Conservation (phyloP, 2,329 filamentous ascomycete species). For the Cladosporium oxysporum region DNA sequence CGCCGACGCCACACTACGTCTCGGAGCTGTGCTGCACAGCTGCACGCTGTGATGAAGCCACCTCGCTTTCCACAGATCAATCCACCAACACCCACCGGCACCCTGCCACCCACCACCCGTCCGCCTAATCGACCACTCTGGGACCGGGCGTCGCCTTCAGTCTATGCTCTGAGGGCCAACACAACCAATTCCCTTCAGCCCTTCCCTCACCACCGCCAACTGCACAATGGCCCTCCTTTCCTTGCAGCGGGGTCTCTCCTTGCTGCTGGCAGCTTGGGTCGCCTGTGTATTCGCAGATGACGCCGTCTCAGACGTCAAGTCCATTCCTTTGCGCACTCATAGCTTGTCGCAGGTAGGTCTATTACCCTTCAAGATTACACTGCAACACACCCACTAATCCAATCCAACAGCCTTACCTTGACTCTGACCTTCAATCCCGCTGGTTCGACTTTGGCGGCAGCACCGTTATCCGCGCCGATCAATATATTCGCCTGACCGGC, state of each 20-base stretch:
- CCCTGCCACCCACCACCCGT: slow-evolving; percentile 6
- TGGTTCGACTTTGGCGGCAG: slow-evolving; percentile 99
- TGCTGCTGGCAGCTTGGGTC: slow-evolving; percentile 38
- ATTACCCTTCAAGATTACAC: neutral
- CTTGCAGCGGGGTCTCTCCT: slow-evolving; percentile 21
- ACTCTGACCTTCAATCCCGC: slow-evolving; percentile 95
- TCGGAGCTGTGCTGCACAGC: neutral
- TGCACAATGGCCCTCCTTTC: slow-evolving; percentile 21
- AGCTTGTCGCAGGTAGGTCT: slow-evolving; percentile 33
- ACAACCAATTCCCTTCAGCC: slow-evolving; percentile 14
- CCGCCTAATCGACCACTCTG: neutral
- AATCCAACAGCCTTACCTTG: slow-evolving; percentile 77
- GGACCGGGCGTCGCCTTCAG: slow-evolving; percentile 2
- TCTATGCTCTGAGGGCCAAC: slow-evolving; percentile 7
- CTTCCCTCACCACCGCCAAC: neutral
- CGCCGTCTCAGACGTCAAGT: slow-evolving; percentile 35
- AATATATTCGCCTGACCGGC: slow-evolving; percentile 88
- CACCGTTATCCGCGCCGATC: slow-evolving; percentile 75
- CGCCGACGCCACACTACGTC: neutral
- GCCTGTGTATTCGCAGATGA: slow-evolving; percentile 25
- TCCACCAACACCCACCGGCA: neutral
- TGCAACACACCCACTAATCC: neutral
- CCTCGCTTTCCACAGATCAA: slow-evolving; percentile 10
- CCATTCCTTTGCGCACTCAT: slow-evolving; percentile 40
- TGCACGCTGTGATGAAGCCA: slow-evolving; percentile 9